Evolutionary conservation across 2,329 filamentous ascomycete genomes (phyloP).

Genomic region (Fonsecaea erecta): DNA sequence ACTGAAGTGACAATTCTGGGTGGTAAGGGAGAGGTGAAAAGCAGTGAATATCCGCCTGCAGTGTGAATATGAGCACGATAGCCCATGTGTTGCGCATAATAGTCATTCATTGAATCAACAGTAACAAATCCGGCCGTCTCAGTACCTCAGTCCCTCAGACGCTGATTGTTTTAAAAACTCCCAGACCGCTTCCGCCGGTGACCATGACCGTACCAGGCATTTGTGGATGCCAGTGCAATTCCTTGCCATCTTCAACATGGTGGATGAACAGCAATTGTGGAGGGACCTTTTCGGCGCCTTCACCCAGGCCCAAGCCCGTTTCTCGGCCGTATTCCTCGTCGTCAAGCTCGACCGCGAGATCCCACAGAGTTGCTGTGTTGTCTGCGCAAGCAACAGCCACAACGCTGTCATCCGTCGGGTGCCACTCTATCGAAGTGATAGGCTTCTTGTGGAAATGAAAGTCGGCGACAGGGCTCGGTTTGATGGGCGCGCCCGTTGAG

Average conservation of each 20-base stretch:
- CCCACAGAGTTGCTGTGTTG: constrained; percentile 94
- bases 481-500: constrained; percentile 52
- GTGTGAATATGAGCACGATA: neutral
- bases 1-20: neutral
- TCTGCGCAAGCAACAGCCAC: constrained; percentile 90
- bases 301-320: constrained; percentile 60
- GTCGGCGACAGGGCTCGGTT: constrained; percentile 81
- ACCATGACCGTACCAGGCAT: constrained; percentile 88
- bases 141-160: constrained; percentile 59
- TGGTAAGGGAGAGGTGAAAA: neutral
- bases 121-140: neutral
- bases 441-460: constrained; percentile 97
- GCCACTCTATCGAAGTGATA: constrained; percentile 95
- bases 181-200: constrained; percentile 84
- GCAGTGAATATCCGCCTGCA: neutral
- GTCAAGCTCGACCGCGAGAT: constrained; percentile 93
- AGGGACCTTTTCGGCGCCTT: constrained; percentile 62
- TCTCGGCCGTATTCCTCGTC: constrained; percentile 89
- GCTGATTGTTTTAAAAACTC: constrained; percentile 81
- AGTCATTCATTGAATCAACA: neutral
- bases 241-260: constrained; percentile 93
- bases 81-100: neutral
- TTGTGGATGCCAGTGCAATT: constrained; percentile 96
- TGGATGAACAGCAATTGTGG: constrained; percentile 96
- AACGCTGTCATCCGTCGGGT: constrained; percentile 95